phyloP scores from a whole-genome alignment of 805 yeast genomes.

The Candida krabiensis region DNA sequence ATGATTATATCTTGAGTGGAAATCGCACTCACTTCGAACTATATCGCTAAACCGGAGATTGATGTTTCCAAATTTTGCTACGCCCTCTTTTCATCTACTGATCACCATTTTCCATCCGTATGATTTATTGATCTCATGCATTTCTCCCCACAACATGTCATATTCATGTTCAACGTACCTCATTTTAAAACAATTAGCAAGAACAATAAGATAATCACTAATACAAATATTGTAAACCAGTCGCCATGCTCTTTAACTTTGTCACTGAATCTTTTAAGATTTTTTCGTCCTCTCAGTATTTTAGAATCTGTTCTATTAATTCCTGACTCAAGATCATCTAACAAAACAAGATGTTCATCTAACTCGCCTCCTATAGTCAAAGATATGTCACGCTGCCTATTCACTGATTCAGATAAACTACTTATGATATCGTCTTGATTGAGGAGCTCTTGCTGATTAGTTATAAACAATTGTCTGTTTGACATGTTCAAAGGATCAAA shows the following conservation, averaged over 20 bases:
- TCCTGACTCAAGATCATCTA: constrained; percentile 50
- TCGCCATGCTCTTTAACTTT: constrained; percentile 48
- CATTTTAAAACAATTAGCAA: constrained; percentile 41
- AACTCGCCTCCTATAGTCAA: constrained; percentile 47
- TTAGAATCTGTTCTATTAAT: constrained; percentile 43
- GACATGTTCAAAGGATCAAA: constrained; percentile 22
- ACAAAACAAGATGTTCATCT: constrained; percentile 45
- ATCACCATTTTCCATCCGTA: no score
- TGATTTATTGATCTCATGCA: no score
- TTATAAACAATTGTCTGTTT: constrained; percentile 32
- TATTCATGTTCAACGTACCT: no score
- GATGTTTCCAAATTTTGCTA: no score
- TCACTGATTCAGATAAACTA: constrained; percentile 41
- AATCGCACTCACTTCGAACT: no score
- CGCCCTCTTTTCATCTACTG: no score
- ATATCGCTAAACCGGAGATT: no score
- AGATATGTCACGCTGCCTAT: constrained; percentile 45
- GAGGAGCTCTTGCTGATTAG: constrained; percentile 46
- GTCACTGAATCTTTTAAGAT: constrained; percentile 39
- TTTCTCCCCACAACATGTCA: no score
- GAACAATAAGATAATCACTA: constrained; percentile 44
- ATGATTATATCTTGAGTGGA: no score
- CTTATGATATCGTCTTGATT: constrained; percentile 47
- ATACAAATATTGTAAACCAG: constrained; percentile 46
- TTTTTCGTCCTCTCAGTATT: constrained; percentile 40